A percentile compares a stretch with the other conserved stretches of the same genome.
Conservation (phyloP, 2,329 filamentous ascomycete genomes). For the Colletotrichum kahawae region DNA sequence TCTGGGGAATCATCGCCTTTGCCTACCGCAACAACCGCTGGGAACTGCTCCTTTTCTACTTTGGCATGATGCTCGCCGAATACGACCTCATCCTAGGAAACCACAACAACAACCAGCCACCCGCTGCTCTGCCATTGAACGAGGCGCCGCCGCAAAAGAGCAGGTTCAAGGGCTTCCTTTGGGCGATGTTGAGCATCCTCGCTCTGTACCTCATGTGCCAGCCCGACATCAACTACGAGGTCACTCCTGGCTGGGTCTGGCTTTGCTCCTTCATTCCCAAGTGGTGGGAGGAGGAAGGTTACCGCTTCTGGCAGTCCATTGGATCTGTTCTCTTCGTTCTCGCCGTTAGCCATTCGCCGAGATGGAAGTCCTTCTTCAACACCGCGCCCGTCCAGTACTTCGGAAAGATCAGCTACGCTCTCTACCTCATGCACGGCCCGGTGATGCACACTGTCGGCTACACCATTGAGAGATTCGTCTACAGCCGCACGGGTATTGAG, state of each 20-base stretch:
- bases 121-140: constrained; percentile 25
- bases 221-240: constrained; percentile 43
- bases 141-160: constrained; percentile 22
- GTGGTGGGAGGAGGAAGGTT: constrained; percentile 53
- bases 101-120: constrained; percentile 36
- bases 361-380: constrained; percentile 57
- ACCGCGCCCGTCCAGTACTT: constrained; percentile 58
- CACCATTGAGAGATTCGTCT: constrained; percentile 53
- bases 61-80: constrained; percentile 61
- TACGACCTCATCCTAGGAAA: constrained; percentile 54
- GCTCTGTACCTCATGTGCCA: constrained; percentile 59
- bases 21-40: constrained; percentile 53
- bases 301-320: constrained; percentile 62
- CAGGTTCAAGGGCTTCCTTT: constrained; percentile 25
- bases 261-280: constrained; percentile 53
- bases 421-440: constrained; percentile 67
- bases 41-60: constrained; percentile 55
- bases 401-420: constrained; percentile 63
- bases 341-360: constrained; percentile 49
- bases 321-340: constrained; percentile 59
- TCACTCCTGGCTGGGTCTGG: constrained; percentile 56
- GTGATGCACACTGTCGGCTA: constrained; percentile 60
- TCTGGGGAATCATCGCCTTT: constrained; percentile 47
- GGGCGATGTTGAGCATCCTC: constrained; percentile 48
- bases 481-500: constrained; percentile 51